Conservation (phyloP, 306 rosid species). For the Arachis stenosperma region DNA sequence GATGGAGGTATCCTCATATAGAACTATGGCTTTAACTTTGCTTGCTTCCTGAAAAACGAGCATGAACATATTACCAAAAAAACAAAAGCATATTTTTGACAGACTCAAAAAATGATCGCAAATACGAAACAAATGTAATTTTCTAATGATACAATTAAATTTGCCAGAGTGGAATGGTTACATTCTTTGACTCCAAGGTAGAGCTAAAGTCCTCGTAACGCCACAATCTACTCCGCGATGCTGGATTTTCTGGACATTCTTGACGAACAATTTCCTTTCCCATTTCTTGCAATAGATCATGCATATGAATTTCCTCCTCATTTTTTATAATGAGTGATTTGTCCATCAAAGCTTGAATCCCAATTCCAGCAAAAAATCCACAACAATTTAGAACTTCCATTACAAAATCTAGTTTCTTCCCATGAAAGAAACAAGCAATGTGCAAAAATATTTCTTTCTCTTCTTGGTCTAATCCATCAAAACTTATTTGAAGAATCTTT, state of each 20-base stretch:
- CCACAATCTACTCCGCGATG: background rate
- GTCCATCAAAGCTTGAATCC: too few species aligned
- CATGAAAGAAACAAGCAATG: background rate
- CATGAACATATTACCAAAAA: too few species aligned
- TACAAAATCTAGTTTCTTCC: background rate
- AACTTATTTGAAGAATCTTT: background rate
- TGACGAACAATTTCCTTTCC: too few species aligned
- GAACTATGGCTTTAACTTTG: slow-evolving; percentile 26
- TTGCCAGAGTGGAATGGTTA: background rate
- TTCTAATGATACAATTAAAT: background rate
- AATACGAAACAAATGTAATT: background rate
- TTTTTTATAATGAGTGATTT: too few species aligned
- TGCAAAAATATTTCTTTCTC: background rate
- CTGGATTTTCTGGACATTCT: background rate
- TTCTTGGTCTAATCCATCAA: background rate
- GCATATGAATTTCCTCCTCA: too few species aligned
- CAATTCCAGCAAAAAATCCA: too few species aligned
- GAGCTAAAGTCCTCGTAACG: background rate
- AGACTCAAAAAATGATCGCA: background rate
- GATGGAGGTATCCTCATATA: background rate
- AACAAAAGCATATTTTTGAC: background rate
- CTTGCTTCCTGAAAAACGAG: background rate
- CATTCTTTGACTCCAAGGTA: background rate
- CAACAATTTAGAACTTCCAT: background rate
- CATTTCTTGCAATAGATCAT: too few species aligned